Evolutionary conservation across 495 filamentous ascomycete species (phyloP), one percentile per base, ranked within the genome.

Genomic region (Umbilicaria muhlenbergii): DNA sequence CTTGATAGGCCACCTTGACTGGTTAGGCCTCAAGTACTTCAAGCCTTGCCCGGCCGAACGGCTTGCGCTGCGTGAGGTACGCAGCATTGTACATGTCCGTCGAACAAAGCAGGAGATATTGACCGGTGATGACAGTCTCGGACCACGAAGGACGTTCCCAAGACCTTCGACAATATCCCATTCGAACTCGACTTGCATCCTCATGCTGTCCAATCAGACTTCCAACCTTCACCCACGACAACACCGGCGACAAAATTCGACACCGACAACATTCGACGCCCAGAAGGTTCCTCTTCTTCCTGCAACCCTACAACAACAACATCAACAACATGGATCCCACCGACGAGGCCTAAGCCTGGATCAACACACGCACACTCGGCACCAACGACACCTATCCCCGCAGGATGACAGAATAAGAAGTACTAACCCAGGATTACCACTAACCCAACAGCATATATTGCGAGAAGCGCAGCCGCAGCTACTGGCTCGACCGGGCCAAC

Each of bases 231-330:
- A 83, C 50, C 65, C 69, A 52, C 80, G 78, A 62, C 75, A 76
- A 56, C 85, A 93, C 64, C 76, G 83, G 57, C 83, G 86, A 59
- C 86, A 89, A 67, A 80, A 86, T 55, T 94, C 86, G 54, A 91
- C 84, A 54, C 86, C 86, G 45, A 73, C 74, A 45, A 71, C 69
- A 51, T 81, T 80, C 61, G 80, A 84, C 57, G 71, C 72, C 42
- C 65, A 70, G 45, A 80, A 80, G 69, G 71, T 76, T 54, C 64
- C 66, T 39, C 70, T 65, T 61, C 68, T 80, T 53, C 70, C 74
- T 49, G 70, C 68, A 47, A 71, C 73, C 48, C 63, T 58, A 47
- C 57, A 65, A 55, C 71, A 69, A 47, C 63, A 62, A 50, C 60
- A 58, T 47, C 62, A 63, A 32, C 50, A 55, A 24, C 61, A 64